Percentiles rank a stretch among this genome's conserved stretches.
Evolutionary conservation across 2,329 filamentous ascomycete species (phyloP).

Genomic region (Dryadomyces quercivorus): DNA sequence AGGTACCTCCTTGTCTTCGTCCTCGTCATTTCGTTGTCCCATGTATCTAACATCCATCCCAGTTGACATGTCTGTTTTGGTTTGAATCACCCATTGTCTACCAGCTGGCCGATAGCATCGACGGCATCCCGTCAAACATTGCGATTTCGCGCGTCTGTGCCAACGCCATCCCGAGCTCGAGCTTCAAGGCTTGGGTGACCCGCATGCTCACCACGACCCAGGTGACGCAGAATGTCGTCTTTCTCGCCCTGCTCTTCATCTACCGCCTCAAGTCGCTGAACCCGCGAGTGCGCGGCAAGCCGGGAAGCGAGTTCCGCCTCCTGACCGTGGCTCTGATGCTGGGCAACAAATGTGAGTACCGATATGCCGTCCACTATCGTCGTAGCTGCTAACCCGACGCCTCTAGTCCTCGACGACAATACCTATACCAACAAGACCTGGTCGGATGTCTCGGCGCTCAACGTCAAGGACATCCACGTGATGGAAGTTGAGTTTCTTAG

Average conservation of each 20-base stretch:
- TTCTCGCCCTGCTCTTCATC: slow-evolving; percentile 83
- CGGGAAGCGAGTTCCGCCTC: slow-evolving; percentile 84
- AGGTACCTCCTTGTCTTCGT: slow-evolving; percentile 39
- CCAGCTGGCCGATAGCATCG: slow-evolving; percentile 56
- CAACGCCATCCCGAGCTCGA: slow-evolving; percentile 63
- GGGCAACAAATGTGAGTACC: slow-evolving; percentile 78
- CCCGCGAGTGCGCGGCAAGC: slow-evolving; percentile 76
- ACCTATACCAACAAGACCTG: slow-evolving; percentile 99
- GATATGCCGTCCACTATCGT: too few relatives aligned
- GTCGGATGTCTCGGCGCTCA: slow-evolving; percentile 93
- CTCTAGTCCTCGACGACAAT: slow-evolving; percentile 80
- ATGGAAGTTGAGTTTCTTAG: slow-evolving; percentile 99
- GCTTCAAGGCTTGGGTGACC: slow-evolving; percentile 89
- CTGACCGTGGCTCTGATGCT: slow-evolving; percentile 94
- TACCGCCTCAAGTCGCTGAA: slow-evolving; percentile 88
- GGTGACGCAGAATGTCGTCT: slow-evolving; percentile 88
- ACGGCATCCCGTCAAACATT: slow-evolving; percentile 25
- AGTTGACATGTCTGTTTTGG: slow-evolving; percentile 97
- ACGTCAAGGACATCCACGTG: slow-evolving; percentile 88
- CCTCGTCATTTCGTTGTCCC: too few relatives aligned
- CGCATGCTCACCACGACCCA: slow-evolving; percentile 87
- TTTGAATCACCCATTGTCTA: slow-evolving; percentile 81
- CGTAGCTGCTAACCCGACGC: too few relatives aligned
- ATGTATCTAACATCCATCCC: slow-evolving; percentile 4
- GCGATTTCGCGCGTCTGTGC: slow-evolving; percentile 44